Evolutionary conservation across 305 asterid species (phyloP), one percentile per base, ranked within the genome.

Genomic region (Fraxinus platypoda): DNA sequence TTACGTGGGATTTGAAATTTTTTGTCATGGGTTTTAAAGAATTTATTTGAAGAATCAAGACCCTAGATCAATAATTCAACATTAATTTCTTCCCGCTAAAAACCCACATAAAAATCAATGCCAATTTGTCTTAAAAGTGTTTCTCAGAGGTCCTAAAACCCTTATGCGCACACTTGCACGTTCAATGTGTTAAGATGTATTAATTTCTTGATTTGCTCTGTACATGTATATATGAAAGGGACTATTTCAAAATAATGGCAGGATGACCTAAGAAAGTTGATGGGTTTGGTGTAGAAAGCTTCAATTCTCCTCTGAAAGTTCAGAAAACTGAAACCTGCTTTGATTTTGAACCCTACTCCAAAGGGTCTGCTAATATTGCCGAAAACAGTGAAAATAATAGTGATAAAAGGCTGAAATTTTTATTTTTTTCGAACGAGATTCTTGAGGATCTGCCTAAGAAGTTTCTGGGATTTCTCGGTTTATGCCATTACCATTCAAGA

Each of bases 401-500:
- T 21, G 82, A 73, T 74, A 74, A 35, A 31, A 38, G 81, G 79
- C 79, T 85, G 81, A 54, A 68, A 11, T 43, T 43, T 43, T 81
- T 85, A 82, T 91, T 93, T 49, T 4, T 49, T 49, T 15, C 6
- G 23, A 17, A 17, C 8, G 6, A 43, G 54, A 12, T 43, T 43
- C n/a, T 43, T 13, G 78, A 57, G 81, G 76, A 77, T 52, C 87
- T 88, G 2, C 49, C 87, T 73, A 77, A 43, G 82, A 87, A 71
- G 66, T 82, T 46, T 70, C 52, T 46, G 88, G 95, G 37, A 4
- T 46, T 78, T 84, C 71, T 8, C 49, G 78, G 52, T 74, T 79
- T 81, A 84, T 94, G 88, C 90, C 91, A 3, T 73, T 91, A 87
- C 93, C 92, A 13, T 92, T 93, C 38, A 80, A 89, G 87, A 74